Conservation (phyloP, 768 basidiomycete genomes). For the Termitomyces titanicus region DNA sequence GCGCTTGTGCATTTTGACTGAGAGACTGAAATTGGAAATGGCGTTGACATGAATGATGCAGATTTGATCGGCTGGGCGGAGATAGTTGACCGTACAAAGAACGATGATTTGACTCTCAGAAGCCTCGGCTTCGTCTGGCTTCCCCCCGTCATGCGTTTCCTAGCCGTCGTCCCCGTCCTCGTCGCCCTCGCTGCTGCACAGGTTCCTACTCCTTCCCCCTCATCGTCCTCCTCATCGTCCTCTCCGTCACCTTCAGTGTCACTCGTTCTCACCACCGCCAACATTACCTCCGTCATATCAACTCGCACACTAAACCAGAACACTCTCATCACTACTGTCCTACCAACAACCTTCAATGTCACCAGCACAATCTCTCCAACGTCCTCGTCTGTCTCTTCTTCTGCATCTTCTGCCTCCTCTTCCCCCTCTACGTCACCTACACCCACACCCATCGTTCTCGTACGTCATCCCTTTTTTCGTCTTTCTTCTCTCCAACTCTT, state of each 20-base stretch:
- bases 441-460: conserved; percentile 39
- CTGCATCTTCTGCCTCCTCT: conserved; percentile 32
- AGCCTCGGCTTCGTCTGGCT: neutral
- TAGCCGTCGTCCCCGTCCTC: conserved; percentile 13
- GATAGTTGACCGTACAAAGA: conserved; percentile 5
- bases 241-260: conserved; percentile 39
- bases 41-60: neutral
- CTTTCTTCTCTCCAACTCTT: conserved; percentile 20
- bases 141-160: conserved; percentile 11
- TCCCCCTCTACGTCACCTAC: conserved; percentile 43
- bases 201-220: conserved; percentile 7
- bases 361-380: conserved; percentile 52
- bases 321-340: conserved; percentile 46
- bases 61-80: conserved; percentile 5
- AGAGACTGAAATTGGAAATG: conserved; percentile 29
- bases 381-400: conserved; percentile 32
- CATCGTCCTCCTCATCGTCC: conserved; percentile 23
- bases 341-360: conserved; percentile 62
- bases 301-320: conserved; percentile 44
- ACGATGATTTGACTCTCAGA: neutral
- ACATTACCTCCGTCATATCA: conserved; percentile 43
- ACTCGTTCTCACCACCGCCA: conserved; percentile 52
- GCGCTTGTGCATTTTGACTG: conserved; percentile 52
- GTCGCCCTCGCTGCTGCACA: conserved; percentile 1
- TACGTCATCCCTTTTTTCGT: conserved; percentile 15